Evolutionary conservation across 2,329 filamentous ascomycete species (phyloP).

Genomic region (Fusarium illudens): DNA sequence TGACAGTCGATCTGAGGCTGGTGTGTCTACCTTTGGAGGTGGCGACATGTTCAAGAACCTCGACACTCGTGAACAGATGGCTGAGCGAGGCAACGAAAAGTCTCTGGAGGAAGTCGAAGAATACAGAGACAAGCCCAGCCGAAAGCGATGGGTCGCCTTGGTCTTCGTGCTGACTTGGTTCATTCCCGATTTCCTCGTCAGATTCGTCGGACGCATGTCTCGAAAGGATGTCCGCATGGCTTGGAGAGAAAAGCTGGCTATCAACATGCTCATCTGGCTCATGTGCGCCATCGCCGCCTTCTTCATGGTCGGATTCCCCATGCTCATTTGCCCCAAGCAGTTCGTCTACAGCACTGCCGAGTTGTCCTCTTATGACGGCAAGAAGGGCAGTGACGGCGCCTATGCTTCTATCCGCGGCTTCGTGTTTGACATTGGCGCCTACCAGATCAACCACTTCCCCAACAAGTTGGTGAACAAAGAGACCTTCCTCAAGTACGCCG

Average conservation of each 20-base stretch:
- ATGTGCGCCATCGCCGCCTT: slow-evolving; percentile 81
- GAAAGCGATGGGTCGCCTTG: slow-evolving; percentile 89
- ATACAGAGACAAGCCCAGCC: slow-evolving; percentile 76
- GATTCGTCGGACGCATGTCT: slow-evolving; percentile 80
- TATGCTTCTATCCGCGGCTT: slow-evolving; percentile 87
- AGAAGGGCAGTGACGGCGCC: slow-evolving; percentile 65
- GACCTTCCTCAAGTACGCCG: slow-evolving; percentile 80
- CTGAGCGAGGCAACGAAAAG: slow-evolving; percentile 92
- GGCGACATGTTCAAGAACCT: slow-evolving; percentile 99
- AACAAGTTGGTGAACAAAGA: slow-evolving; percentile 62
- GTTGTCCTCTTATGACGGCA: slow-evolving; percentile 77
- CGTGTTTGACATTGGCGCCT: slow-evolving; percentile 83
- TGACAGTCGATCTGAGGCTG: slow-evolving; percentile 90
- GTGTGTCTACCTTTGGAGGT: slow-evolving; percentile 86
- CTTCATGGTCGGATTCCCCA: slow-evolving; percentile 89
- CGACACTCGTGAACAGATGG: slow-evolving; percentile 92
- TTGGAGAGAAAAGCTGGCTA: slow-evolving; percentile 97
- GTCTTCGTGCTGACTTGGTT: slow-evolving; percentile 88
- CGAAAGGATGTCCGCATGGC: slow-evolving; percentile 92
- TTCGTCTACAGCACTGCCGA: slow-evolving; percentile 85
- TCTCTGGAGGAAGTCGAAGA: slow-evolving; percentile 91
- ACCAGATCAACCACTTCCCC: slow-evolving; percentile 78
- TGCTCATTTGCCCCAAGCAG: slow-evolving; percentile 89
- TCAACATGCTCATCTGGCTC: slow-evolving; percentile 97
- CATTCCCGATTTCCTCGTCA: slow-evolving; percentile 84